phyloP scores from a whole-genome alignment of 2,329 filamentous ascomycete genomes.

The Paradendryphiella salina region DNA sequence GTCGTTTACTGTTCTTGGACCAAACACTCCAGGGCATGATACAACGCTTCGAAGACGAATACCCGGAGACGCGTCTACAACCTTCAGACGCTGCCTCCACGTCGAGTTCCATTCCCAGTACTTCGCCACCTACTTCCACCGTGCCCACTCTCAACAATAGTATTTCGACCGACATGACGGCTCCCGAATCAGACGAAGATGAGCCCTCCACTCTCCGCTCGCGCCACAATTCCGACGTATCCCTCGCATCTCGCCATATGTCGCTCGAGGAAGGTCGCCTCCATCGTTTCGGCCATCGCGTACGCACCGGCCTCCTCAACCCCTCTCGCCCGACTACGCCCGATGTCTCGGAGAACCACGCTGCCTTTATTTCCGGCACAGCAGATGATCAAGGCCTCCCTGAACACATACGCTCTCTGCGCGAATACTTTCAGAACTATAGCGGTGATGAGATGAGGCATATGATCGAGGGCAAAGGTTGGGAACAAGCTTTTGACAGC shows the following conservation, averaged over 20 bases:
- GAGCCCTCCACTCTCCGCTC: slow-evolving; percentile 54
- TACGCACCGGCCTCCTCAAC: slow-evolving; percentile 65
- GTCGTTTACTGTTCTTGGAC: slow-evolving; percentile 82
- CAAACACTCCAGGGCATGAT: slow-evolving; percentile 89
- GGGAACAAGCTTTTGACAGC: slow-evolving; percentile 64
- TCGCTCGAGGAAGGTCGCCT: slow-evolving; percentile 71
- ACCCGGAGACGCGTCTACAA: slow-evolving; percentile 76
- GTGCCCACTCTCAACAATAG: slow-evolving; percentile 39
- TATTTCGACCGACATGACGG: slow-evolving; percentile 24
- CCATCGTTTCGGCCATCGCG: slow-evolving; percentile 68
- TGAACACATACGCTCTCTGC: slow-evolving; percentile 57
- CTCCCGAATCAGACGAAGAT: slow-evolving; percentile 49
- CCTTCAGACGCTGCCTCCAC: slow-evolving; percentile 36
- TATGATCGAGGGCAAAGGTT: slow-evolving; percentile 61
- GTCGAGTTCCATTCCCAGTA: slow-evolving; percentile 39
- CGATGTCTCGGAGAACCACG: slow-evolving; percentile 11
- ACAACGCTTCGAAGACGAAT: slow-evolving; percentile 93
- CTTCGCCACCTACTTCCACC: slow-evolving; percentile 34
- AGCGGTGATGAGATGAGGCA: slow-evolving; percentile 61
- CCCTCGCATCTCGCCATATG: slow-evolving; percentile 65
- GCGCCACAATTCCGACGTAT: slow-evolving; percentile 68
- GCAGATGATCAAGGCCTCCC: slow-evolving; percentile 43
- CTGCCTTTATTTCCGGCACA: slow-evolving; percentile 34
- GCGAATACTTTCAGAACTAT: slow-evolving; percentile 66
- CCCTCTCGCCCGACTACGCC: slow-evolving; percentile 32